Conservation (phyloP, 192 early-diverging fungal genomes). For the Ramicandelaber brevisporus region DNA sequence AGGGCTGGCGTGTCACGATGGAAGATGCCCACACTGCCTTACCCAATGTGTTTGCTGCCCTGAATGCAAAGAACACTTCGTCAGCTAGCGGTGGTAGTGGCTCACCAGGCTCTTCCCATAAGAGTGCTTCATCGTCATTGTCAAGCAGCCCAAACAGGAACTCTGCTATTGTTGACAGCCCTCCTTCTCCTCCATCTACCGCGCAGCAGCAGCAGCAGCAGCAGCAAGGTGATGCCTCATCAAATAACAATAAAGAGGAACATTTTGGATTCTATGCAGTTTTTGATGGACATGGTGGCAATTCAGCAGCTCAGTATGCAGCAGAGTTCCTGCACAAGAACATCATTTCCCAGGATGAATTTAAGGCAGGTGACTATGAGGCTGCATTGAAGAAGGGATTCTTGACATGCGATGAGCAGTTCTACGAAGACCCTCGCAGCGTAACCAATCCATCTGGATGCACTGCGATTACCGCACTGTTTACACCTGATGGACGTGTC, state of each 20-base stretch:
- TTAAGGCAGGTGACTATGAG: slow-evolving; percentile 34
- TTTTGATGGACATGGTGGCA: slow-evolving; percentile 88
- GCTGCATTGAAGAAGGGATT: slow-evolving; percentile 66
- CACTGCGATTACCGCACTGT: slow-evolving; percentile 68
- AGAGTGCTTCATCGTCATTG: too few species aligned
- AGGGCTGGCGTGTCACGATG: slow-evolving; percentile 92
- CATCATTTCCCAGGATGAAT: slow-evolving; percentile 33
- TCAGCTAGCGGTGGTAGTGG: too few species aligned
- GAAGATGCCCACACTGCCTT: slow-evolving; percentile 90
- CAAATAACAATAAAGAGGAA: slow-evolving; percentile 7
- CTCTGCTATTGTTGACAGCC: too few species aligned
- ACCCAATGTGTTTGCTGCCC: slow-evolving; percentile 28
- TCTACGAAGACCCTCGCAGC: slow-evolving; percentile 56
- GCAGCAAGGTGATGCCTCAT: too few species aligned
- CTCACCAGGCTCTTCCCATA: slow-evolving; percentile 21
- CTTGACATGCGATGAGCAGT: slow-evolving; percentile 45
- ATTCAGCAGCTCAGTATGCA: slow-evolving; percentile 58
- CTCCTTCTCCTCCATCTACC: too few species aligned
- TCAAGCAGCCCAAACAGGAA: too few species aligned
- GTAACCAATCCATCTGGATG: slow-evolving; percentile 75
- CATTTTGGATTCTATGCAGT: slow-evolving; percentile 80
- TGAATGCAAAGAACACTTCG: too few species aligned
- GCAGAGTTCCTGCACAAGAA: slow-evolving; percentile 50
- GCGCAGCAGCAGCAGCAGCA: too few species aligned
- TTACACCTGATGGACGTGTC: slow-evolving; percentile 58